Conservation (phyloP, 768 basidiomycete species). For the Fibroporia radiculosa region DNA sequence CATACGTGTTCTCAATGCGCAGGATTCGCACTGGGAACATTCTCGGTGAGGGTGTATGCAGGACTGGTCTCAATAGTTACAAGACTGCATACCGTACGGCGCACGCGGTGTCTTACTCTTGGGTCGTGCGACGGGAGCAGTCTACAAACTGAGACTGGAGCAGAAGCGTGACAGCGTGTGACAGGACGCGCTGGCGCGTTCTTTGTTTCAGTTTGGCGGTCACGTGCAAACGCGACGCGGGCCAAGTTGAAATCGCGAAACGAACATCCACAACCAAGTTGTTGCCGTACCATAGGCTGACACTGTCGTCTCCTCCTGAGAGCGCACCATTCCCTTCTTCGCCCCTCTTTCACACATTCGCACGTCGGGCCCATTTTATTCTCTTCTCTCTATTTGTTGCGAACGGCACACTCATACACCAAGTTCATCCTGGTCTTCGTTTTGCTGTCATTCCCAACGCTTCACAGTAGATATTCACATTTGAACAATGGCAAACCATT, state of each 20-base stretch:
- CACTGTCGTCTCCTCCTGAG: conserved; percentile 18
- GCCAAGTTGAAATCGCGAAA: conserved; percentile 19
- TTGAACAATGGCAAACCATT: conserved; percentile 4
- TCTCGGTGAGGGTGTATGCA: no score
- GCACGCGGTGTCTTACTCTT: no score
- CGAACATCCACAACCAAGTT: conserved; percentile 20
- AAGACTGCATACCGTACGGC: no score
- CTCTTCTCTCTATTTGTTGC: conserved; percentile 23
- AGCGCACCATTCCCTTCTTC: conserved; percentile 14
- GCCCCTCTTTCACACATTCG: conserved; percentile 18
- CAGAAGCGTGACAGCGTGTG: no score
- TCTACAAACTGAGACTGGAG: no score
- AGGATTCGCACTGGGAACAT: no score
- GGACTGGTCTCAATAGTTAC: no score
- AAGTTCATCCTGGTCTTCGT: conserved; percentile 1
- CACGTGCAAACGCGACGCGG: conserved; percentile 31
- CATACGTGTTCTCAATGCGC: no score
- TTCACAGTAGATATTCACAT: conserved; percentile 11
- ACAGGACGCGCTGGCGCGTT: no score
- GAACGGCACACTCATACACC: conserved; percentile 10
- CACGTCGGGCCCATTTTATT: conserved; percentile 20
- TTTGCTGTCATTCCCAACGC: conserved; percentile 13
- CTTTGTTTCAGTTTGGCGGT: conserved; percentile 22
- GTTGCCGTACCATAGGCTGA: conserved; percentile 29
- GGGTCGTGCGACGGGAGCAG: no score